Conservation (phyloP, 2,329 filamentous ascomycete species). For the Cercospora zeae-maydis region DNA sequence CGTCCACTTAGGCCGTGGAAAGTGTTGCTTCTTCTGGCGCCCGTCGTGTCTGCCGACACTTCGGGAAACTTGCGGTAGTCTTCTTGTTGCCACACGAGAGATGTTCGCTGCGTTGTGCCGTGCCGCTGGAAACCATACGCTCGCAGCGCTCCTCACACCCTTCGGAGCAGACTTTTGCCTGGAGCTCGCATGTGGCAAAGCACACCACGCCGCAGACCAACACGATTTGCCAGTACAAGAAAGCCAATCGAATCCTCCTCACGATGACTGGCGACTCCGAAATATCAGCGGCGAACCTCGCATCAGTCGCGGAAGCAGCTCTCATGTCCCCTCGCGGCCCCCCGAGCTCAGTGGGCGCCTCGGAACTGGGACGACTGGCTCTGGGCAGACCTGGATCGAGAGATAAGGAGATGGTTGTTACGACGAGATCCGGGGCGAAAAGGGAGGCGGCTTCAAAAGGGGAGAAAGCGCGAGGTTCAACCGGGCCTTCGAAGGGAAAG, state of each 20-base stretch:
- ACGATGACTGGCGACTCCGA: constrained; percentile 15
- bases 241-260: constrained; percentile 1
- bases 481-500: constrained; percentile 10
- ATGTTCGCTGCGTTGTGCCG: constrained; percentile 10
- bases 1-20: constrained; percentile 16
- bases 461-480: constrained; percentile 6
- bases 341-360: constrained; percentile 18
- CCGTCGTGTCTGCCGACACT: constrained; percentile 19
- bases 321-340: constrained; percentile 21
- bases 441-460: constrained; percentile 12
- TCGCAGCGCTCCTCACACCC: constrained; percentile 4
- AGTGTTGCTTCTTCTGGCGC: constrained; percentile 12
- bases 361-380: constrained; percentile 21
- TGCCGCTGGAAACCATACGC: constrained; percentile 8
- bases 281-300: constrained; percentile 11
- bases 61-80: constrained; percentile 11
- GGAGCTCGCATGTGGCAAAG: constrained; percentile 16
- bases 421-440: constrained; percentile 18
- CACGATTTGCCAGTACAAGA: constrained; percentile 8
- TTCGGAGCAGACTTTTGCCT: constrained; percentile 5
- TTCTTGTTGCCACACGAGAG: not conserved
- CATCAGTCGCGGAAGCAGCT: constrained; percentile 8
- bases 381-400: constrained; percentile 3
- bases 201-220: constrained; percentile 5
- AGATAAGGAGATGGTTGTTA: constrained; percentile 18